Conservation (phyloP, 768 basidiomycete species). For the Boletus rubescentipes region DNA sequence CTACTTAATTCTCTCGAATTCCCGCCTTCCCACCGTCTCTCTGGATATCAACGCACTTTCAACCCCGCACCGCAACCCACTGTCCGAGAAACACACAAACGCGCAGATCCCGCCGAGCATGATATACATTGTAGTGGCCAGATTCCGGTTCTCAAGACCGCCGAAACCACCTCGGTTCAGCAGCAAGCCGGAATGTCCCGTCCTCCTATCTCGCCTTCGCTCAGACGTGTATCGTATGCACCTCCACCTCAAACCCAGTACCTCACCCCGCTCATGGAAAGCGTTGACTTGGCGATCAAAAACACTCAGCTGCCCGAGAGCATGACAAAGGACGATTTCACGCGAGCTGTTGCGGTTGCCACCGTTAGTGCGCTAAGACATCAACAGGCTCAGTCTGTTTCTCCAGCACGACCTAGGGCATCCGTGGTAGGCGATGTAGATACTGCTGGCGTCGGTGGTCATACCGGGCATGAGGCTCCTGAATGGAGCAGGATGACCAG, state of each 20-base stretch:
- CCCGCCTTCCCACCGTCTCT: slow-evolving; percentile 51
- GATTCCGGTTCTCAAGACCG: slow-evolving; percentile 35
- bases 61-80: slow-evolving; percentile 8
- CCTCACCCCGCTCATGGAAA: slow-evolving; percentile 71
- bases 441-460: slow-evolving; percentile 49
- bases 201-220: slow-evolving; percentile 42
- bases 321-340: slow-evolving; percentile 85
- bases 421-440: slow-evolving; percentile 42
- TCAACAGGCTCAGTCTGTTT: slow-evolving; percentile 57
- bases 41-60: slow-evolving; percentile 59
- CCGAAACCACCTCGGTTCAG: slow-evolving; percentile 19
- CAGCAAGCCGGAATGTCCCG: slow-evolving; percentile 18
- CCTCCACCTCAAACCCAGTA: slow-evolving; percentile 32
- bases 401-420: slow-evolving; percentile 46
- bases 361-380: slow-evolving; percentile 90
- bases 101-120: slow-evolving; percentile 41
- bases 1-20: slow-evolving; percentile 69
- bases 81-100: slow-evolving; percentile 38
- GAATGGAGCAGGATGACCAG: slow-evolving; percentile 92
- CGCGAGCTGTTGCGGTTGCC: slow-evolving; percentile 89
- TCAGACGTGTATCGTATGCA: slow-evolving; percentile 60
- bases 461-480: slow-evolving; percentile 91
- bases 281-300: slow-evolving; percentile 76
- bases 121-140: slow-evolving; percentile 38
- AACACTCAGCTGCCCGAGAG: slow-evolving; percentile 54